These are phyloP conservation scores for Blastocystis sp. DNA, from an alignment of 352 stramenopile species.

Conservation along the genomic window DNA sequence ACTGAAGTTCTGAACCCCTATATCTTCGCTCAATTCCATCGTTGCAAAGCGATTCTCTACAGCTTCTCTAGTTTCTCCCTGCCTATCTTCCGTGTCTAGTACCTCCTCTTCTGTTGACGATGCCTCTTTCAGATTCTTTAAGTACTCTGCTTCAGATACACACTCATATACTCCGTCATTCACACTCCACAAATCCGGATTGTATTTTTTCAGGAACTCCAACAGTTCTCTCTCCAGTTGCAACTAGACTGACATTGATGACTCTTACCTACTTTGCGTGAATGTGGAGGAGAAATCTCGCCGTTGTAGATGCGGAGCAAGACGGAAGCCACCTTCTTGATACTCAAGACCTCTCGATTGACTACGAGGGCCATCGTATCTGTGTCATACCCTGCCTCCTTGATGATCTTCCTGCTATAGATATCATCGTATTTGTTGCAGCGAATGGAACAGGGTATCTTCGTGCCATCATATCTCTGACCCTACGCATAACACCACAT, in stretches of 20 bases:
- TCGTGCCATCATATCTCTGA: neutral
- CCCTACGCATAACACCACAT: conserved; percentile 45
- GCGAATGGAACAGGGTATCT: conserved; percentile 47
- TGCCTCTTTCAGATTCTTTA: neutral
- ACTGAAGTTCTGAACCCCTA: neutral
- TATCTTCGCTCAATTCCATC: neutral
- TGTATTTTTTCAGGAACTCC: conserved; percentile 42
- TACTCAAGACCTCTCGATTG: neutral
- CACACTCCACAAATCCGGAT: neutral
- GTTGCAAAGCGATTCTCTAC: neutral
- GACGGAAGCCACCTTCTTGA: neutral
- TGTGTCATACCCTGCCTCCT: neutral
- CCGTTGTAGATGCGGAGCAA: neutral
- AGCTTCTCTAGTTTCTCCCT: no score
- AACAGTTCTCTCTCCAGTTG: conserved; percentile 7
- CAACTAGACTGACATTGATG: neutral
- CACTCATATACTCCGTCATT: conserved; percentile 25
- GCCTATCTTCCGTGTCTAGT: no score
- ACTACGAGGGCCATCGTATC: neutral
- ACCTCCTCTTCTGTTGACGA: no score
- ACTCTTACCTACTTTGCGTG: neutral
- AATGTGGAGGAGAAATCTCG: neutral
- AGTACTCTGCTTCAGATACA: neutral
- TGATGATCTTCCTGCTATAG: conserved; percentile 10
- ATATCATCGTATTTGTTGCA: conserved; percentile 59